A percentile compares a stretch with the other conserved stretches of the same genome.
Conservation (phyloP, 2,329 filamentous ascomycete genomes). For the Lachnellula arida region DNA sequence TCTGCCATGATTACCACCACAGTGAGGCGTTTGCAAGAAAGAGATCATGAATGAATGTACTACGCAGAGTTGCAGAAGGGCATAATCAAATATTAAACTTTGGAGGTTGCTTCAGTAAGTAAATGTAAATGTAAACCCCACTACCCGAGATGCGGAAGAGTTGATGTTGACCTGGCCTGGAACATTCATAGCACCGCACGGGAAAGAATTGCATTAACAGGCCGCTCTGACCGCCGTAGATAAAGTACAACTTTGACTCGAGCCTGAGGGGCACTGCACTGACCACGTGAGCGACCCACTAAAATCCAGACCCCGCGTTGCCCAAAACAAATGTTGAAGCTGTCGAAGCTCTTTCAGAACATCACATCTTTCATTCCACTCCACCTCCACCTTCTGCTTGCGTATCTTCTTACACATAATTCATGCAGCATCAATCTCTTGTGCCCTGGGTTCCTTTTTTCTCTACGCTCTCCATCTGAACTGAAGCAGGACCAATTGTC, state of each 20-base stretch:
- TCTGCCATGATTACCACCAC: conserved; percentile 60
- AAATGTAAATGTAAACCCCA: conserved; percentile 8
- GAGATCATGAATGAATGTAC: conserved; percentile 17
- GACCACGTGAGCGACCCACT: too few relatives aligned
- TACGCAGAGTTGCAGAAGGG: conserved; percentile 8
- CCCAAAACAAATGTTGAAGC: not conserved
- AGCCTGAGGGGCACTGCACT: too few relatives aligned
- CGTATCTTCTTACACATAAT: not conserved
- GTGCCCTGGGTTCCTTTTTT: not conserved
- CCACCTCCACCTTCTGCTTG: not conserved
- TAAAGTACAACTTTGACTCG: too few relatives aligned
- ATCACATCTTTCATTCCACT: not conserved
- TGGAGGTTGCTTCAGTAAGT: not conserved
- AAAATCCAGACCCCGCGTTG: not conserved
- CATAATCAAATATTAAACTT: conserved; percentile 11
- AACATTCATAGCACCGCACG: not conserved
- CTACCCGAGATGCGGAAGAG: not conserved
- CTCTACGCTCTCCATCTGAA: not conserved
- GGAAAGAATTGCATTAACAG: not conserved
- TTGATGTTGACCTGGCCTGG: too few relatives aligned
- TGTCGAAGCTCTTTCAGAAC: not conserved
- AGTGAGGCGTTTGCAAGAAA: conserved; percentile 3
- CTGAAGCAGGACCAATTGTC: not conserved
- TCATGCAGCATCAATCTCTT: not conserved
- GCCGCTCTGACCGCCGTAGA: not conserved